Conservation (phyloP, 2,329 filamentous ascomycete genomes). For the Alternaria infectoria region DNA sequence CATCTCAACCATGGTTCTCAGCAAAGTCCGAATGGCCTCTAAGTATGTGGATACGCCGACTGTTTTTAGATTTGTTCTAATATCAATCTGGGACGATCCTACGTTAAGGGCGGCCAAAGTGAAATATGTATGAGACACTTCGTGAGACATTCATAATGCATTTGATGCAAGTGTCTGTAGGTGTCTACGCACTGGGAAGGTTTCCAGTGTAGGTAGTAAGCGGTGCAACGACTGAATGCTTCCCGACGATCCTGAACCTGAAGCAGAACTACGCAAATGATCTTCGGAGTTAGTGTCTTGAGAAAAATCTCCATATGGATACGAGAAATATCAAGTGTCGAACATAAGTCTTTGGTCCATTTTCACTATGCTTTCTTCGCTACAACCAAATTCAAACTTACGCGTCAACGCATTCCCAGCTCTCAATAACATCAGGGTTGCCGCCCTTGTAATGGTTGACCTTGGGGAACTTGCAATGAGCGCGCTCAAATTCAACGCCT, state of each 20-base stretch:
- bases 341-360: neutral
- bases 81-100: neutral
- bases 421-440: constrained; percentile 33
- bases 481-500: constrained; percentile 43
- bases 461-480: constrained; percentile 48
- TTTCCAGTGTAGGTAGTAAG: neutral
- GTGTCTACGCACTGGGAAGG: neutral
- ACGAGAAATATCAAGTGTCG: neutral
- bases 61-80: neutral
- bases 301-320: too few species aligned
- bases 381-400: neutral
- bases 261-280: neutral
- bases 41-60: neutral
- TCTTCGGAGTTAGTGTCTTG: neutral
- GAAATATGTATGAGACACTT: neutral
- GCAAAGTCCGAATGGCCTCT: neutral
- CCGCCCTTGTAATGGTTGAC: constrained; percentile 45
- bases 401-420: constrained; percentile 42
- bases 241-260: neutral
- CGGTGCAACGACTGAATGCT: neutral
- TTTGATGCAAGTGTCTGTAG: neutral
- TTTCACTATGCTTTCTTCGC: neutral
- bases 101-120: neutral
- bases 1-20: neutral
- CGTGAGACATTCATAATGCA: neutral